Evolutionary conservation across 106 monocot genomes (phyloP).

Genomic region (Amphibolis antarctica): DNA sequence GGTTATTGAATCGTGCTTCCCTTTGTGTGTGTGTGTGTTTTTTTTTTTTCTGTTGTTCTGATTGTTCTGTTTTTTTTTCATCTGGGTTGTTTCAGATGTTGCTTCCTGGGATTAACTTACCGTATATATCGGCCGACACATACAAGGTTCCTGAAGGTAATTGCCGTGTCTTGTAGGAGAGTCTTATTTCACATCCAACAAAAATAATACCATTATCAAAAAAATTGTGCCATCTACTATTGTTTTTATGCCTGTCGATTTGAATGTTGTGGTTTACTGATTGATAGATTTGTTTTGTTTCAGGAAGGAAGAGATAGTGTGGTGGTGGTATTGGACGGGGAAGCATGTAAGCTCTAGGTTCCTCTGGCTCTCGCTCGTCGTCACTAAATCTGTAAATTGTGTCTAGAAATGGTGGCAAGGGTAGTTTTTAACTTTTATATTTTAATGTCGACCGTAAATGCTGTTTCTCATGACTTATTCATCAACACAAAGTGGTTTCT

Average conservation of each 20-base stretch:
- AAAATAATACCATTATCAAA: no score
- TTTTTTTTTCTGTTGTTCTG: not conserved
- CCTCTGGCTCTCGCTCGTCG: no score
- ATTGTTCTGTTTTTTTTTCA: not conserved
- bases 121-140: not conserved
- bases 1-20: not conserved
- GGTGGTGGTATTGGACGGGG: no score
- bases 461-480: no score
- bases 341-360: no score
- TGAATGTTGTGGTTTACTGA: not conserved
- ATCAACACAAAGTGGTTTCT: no score
- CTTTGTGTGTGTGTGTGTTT: no score
- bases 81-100: not conserved
- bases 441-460: no score
- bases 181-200: not conserved
- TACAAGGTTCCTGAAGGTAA: conserved; percentile 9
- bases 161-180: not conserved
- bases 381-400: no score
- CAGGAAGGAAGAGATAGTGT: not conserved
- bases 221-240: no score
- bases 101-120: not conserved
- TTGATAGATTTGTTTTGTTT: not conserved
- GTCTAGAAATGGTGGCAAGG: no score
- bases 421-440: no score
- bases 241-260: not conserved